These are phyloP conservation scores for Aspergillus sp. DNA, from an alignment of 2,329 filamentous ascomycete species.

Conservation along the genomic window DNA sequence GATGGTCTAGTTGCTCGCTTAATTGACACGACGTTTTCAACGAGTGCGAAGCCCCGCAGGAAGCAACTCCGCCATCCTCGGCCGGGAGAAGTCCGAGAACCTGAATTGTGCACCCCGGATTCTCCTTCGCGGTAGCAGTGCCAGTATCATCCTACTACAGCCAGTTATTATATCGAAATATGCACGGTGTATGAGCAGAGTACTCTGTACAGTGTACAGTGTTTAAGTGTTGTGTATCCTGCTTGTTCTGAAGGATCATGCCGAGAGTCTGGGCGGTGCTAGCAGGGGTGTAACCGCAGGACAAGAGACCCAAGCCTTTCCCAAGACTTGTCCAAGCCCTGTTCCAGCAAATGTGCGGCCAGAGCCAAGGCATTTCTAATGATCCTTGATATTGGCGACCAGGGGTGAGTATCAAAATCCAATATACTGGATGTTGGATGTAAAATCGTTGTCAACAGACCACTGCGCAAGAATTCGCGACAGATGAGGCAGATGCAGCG, in stretches of 20 bases:
- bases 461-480: background rate
- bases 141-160: no score
- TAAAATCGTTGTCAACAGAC: background rate
- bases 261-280: background rate
- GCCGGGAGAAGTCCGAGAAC: no score
- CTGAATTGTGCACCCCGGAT: no score
- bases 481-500: background rate
- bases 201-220: background rate
- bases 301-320: constrained; percentile 5
- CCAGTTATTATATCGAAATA: no score
- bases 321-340: background rate
- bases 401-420: background rate
- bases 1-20: no score
- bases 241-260: background rate
- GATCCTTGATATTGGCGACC: background rate
- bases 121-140: no score
- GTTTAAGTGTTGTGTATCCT: background rate
- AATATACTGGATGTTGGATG: background rate
- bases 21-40: no score
- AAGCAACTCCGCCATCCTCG: no score
- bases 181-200: no score
- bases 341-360: background rate
- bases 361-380: constrained; percentile 1
- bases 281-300: background rate
- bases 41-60: no score